Conservation (phyloP, 2,329 filamentous ascomycete genomes). For the Cercospora zeina region DNA sequence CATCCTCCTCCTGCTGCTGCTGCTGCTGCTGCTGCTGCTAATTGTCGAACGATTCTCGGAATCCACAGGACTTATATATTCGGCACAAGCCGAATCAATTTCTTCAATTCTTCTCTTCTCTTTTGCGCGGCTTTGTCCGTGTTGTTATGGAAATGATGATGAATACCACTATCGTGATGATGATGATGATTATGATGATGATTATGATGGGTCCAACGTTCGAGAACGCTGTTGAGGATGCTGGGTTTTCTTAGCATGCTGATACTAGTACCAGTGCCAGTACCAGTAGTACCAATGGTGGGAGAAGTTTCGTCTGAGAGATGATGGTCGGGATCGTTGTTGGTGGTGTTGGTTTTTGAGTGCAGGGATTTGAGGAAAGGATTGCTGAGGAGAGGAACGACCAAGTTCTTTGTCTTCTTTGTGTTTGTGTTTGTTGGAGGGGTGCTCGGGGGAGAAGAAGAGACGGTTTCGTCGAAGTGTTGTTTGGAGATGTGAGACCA, state of each 20-base stretch:
- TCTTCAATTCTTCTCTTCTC: slow-evolving; percentile 39
- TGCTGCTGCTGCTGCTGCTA: not conserved
- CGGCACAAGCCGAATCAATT: slow-evolving; percentile 37
- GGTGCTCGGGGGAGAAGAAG: slow-evolving; percentile 20
- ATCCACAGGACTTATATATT: not conserved
- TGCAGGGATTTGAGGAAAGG: not conserved
- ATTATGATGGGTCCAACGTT: too few relatives aligned
- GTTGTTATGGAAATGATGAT: too few relatives aligned
- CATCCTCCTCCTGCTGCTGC: too few relatives aligned
- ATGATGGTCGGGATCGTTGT: too few relatives aligned
- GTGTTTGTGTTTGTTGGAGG: not conserved
- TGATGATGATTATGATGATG: too few relatives aligned
- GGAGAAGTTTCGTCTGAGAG: too few relatives aligned
- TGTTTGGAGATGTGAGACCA: slow-evolving; percentile 33
- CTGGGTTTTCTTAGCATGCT: slow-evolving; percentile 21
- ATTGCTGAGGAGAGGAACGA: not conserved
- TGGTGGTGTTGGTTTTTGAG: too few relatives aligned
- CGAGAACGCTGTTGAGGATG: slow-evolving; percentile 24
- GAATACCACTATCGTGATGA: too few relatives aligned
- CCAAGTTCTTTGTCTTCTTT: too few relatives aligned
- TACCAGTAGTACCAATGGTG: too few relatives aligned
- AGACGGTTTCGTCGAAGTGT: slow-evolving; percentile 30
- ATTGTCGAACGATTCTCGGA: not conserved
- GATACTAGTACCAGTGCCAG: too few relatives aligned
- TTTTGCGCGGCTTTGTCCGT: slow-evolving; percentile 34